Conservation (phyloP, 352 stramenopile species). For the Phytophthora pseudosyringae region DNA sequence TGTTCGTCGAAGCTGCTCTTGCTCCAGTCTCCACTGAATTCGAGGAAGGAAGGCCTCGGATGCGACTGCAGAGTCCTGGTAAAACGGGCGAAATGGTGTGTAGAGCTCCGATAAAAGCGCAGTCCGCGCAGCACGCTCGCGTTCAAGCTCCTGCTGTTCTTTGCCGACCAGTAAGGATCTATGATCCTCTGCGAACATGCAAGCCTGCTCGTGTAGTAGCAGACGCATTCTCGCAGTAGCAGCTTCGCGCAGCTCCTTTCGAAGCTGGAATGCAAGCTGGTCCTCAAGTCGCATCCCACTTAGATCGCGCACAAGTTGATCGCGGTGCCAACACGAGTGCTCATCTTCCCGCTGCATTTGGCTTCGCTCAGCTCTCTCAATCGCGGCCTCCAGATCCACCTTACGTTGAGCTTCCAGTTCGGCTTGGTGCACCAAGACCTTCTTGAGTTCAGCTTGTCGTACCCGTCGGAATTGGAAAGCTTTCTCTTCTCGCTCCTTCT, state of each 20-base stretch:
- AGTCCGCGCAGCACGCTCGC: slow-evolving; percentile 30
- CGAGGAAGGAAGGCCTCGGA: slow-evolving; percentile 61
- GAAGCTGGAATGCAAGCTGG: slow-evolving; percentile 24
- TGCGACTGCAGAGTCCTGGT: slow-evolving; percentile 38
- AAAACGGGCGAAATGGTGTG: slow-evolving; percentile 63
- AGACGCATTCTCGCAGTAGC: slow-evolving; percentile 38
- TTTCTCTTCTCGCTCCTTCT: slow-evolving; percentile 75
- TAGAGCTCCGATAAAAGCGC: slow-evolving; percentile 61
- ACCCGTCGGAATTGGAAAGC: slow-evolving; percentile 53
- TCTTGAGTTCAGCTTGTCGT: slow-evolving; percentile 62
- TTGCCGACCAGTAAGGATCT: slow-evolving; percentile 39
- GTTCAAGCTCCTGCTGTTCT: slow-evolving; percentile 39
- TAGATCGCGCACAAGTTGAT: slow-evolving; percentile 42
- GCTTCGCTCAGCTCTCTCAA: slow-evolving; percentile 25
- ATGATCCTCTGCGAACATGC: slow-evolving; percentile 60
- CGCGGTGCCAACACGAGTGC: slow-evolving; percentile 33
- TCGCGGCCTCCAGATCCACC: slow-evolving; percentile 39
- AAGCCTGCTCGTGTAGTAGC: slow-evolving; percentile 49
- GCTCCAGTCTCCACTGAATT: slow-evolving; percentile 46
- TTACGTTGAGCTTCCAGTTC: slow-evolving; percentile 58
- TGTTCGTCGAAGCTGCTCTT: slow-evolving; percentile 34
- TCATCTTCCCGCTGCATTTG: slow-evolving; percentile 53
- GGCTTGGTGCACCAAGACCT: slow-evolving; percentile 59
- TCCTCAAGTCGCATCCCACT: slow-evolving; percentile 59
- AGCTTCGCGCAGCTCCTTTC: slow-evolving; percentile 38